Conservation (phyloP, 2,329 filamentous ascomycete genomes). For the Zymoseptoria pseudotritici region DNA sequence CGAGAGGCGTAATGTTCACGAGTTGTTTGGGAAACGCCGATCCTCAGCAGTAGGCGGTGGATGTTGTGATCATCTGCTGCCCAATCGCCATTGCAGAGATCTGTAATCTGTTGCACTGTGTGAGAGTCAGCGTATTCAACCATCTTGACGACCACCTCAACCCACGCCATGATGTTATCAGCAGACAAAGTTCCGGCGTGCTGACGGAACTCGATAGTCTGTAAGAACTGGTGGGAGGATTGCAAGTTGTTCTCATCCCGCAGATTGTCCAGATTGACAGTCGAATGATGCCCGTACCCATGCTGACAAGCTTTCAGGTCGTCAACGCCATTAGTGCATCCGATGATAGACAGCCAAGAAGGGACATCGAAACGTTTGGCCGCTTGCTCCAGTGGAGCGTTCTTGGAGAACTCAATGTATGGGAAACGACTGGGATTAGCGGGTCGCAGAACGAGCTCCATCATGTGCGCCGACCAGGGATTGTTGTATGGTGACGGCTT, state of each 20-base stretch:
- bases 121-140: slow-evolving; percentile 7
- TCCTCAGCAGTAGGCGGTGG: slow-evolving; percentile 4
- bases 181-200: slow-evolving; percentile 4
- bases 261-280: slow-evolving; percentile 4
- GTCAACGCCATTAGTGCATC: slow-evolving; percentile 2
- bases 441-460: neutral
- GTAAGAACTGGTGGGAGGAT: neutral
- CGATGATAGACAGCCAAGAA: slow-evolving; percentile 6
- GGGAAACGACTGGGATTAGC: neutral
- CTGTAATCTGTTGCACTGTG: neutral
- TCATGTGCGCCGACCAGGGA: slow-evolving; percentile 6
- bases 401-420: neutral
- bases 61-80: neutral
- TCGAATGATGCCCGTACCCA: slow-evolving; percentile 1
- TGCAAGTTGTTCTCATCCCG: neutral
- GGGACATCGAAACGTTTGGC: slow-evolving; percentile 3
- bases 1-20: neutral
- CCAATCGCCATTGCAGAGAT: slow-evolving; percentile 5
- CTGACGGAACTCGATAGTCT: neutral
- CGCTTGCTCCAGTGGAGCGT: slow-evolving; percentile 1
- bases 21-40: neutral
- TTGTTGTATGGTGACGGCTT: slow-evolving; percentile 5
- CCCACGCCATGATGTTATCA: slow-evolving; percentile 23
- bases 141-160: slow-evolving; percentile 14
- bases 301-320: slow-evolving; percentile 6